These are phyloP conservation scores for Exidia glandulosa DNA, from an alignment of 768 basidiomycete genomes.

Conservation along the genomic window DNA sequence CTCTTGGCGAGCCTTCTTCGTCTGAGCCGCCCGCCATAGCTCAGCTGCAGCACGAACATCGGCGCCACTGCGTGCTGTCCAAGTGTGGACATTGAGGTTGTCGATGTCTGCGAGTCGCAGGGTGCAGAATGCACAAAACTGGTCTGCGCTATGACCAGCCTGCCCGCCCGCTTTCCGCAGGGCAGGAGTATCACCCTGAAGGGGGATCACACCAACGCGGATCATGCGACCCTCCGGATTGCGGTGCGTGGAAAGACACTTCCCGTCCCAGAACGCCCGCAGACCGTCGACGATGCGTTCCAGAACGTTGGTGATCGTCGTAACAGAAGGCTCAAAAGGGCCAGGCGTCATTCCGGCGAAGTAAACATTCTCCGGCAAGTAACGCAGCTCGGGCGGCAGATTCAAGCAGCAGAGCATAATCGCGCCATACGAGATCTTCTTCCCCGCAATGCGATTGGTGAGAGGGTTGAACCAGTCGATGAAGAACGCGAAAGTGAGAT, in stretches of 20 bases:
- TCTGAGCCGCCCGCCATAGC: neutral
- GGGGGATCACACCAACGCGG: conserved; percentile 18
- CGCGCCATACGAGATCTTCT: conserved; percentile 13
- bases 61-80: neutral
- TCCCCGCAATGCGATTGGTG: conserved; percentile 18
- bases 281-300: conserved; percentile 26
- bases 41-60: neutral
- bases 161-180: conserved; percentile 21
- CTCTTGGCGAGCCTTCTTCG: neutral
- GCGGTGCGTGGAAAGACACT: conserved; percentile 18
- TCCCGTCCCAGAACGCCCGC: conserved; percentile 20
- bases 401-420: conserved; percentile 27
- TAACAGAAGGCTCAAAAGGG: conserved; percentile 23
- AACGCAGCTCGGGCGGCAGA: conserved; percentile 23
- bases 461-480: conserved; percentile 29
- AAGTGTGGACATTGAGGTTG: neutral
- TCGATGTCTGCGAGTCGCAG: neutral
- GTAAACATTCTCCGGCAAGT: conserved; percentile 30
- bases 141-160: neutral
- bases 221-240: conserved; percentile 18
- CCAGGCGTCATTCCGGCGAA: conserved; percentile 32
- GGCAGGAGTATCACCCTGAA: conserved; percentile 28
- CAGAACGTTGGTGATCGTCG: conserved; percentile 28
- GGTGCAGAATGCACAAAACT: neutral
- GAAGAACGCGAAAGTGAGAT: conserved; percentile 15